Conservation (phyloP, 331 rosid species). For the Arachis monticola region DNA sequence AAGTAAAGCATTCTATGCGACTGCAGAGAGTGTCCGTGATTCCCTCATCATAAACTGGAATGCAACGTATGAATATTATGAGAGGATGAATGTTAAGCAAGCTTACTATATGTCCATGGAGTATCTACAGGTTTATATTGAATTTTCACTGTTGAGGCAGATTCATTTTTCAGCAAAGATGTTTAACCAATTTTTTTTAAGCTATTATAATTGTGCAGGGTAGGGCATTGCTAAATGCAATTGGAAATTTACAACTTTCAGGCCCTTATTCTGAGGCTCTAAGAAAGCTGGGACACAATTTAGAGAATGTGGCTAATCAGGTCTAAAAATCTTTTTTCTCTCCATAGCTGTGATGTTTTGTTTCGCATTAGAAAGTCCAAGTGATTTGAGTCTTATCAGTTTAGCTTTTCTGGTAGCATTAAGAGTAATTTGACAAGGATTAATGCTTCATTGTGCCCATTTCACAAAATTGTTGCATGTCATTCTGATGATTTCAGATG, state of each 20-base stretch:
- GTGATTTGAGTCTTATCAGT: neutral
- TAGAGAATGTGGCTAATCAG: slow-evolving; percentile 86
- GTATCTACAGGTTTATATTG: slow-evolving; percentile 78
- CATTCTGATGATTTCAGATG: slow-evolving; percentile 20
- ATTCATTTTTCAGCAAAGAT: slow-evolving; percentile 9
- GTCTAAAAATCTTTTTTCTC: slow-evolving; percentile 42
- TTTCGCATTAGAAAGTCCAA: neutral
- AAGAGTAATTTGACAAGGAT: slow-evolving; percentile 28
- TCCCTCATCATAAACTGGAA: slow-evolving; percentile 89
- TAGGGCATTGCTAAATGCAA: slow-evolving; percentile 88
- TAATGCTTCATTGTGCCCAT: slow-evolving; percentile 24
- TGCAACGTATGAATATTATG: slow-evolving; percentile 66
- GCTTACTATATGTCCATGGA: slow-evolving; percentile 99
- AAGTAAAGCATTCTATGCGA: slow-evolving; percentile 78
- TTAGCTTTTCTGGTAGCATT: slow-evolving; percentile 28
- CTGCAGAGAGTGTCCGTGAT: slow-evolving; percentile 91
- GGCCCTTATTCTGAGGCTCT: slow-evolving; percentile 93
- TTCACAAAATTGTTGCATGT: slow-evolving; percentile 18
- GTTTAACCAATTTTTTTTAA: neutral
- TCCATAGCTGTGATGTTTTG: slow-evolving; percentile 1
- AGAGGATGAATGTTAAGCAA: slow-evolving; percentile 73
- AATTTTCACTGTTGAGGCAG: slow-evolving; percentile 24
- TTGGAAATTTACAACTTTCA: slow-evolving; percentile 85
- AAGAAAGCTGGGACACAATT: slow-evolving; percentile 68
- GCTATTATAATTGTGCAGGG: slow-evolving; percentile 59